These are phyloP conservation scores for Dendrobium officinale DNA, from an alignment of 106 monocot species.

Conservation along the genomic window DNA sequence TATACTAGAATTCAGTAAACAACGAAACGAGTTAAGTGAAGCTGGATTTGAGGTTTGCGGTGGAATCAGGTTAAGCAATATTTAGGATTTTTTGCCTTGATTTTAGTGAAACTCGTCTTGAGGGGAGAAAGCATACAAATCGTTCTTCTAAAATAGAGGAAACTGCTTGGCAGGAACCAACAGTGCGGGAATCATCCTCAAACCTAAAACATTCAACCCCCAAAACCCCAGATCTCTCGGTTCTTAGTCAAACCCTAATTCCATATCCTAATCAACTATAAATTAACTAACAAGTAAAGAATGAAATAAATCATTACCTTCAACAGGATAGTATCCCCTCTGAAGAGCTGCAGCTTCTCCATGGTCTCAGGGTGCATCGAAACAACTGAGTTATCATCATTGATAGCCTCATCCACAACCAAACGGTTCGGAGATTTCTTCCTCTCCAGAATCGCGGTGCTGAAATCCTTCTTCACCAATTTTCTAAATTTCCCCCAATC, in stretches of 20 bases:
- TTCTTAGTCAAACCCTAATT: neutral
- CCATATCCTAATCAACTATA: neutral
- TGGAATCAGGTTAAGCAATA: too few relatives aligned
- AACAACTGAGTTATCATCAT: conserved; percentile 85
- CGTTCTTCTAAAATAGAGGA: too few relatives aligned
- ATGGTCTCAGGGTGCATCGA: conserved; percentile 71
- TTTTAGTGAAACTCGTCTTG: too few relatives aligned
- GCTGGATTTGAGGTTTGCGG: too few relatives aligned
- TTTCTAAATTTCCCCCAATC: neutral
- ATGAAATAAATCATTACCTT: conserved; percentile 35
- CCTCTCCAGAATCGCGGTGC: conserved; percentile 80
- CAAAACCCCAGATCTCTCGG: neutral
- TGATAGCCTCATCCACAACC: conserved; percentile 79
- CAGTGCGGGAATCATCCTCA: neutral
- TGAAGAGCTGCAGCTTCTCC: conserved; percentile 89
- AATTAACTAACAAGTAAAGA: conserved; percentile 1
- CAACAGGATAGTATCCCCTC: conserved; percentile 76
- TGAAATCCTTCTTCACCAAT: conserved; percentile 63
- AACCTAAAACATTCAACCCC: neutral
- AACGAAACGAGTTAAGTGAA: too few relatives aligned
- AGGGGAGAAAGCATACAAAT: too few relatives aligned
- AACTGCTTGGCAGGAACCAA: too few relatives aligned
- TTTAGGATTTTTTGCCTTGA: too few relatives aligned
- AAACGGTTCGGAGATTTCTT: conserved; percentile 81
- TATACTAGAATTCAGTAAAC: too few relatives aligned